Conservation (phyloP, 2,329 filamentous ascomycete genomes). For the Xylariaceae sp. region DNA sequence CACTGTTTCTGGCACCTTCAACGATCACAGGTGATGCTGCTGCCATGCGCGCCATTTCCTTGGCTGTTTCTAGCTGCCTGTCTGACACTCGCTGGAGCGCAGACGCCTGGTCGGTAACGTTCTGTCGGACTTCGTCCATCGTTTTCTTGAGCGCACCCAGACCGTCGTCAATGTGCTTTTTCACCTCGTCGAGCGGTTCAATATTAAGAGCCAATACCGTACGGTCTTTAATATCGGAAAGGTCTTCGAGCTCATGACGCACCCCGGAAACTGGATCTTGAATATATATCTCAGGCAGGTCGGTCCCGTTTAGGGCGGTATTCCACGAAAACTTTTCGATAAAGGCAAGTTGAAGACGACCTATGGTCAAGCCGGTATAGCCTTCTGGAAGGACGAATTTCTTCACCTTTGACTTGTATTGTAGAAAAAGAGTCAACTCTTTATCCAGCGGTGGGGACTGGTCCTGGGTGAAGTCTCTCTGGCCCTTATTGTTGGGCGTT, state of each 20-base stretch:
- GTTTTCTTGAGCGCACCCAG: slow-evolving; percentile 73
- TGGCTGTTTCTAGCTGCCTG: slow-evolving; percentile 81
- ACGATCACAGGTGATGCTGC: slow-evolving; percentile 43
- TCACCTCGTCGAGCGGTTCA: slow-evolving; percentile 91
- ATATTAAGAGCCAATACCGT: slow-evolving; percentile 94
- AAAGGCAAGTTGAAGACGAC: slow-evolving; percentile 86
- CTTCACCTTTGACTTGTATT: slow-evolving; percentile 96
- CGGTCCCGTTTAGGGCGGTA: slow-evolving; percentile 86
- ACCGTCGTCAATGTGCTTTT: slow-evolving; percentile 91
- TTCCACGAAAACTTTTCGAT: slow-evolving; percentile 99
- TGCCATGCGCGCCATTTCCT: slow-evolving; percentile 68
- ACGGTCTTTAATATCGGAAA: slow-evolving; percentile 88
- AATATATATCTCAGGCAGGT: slow-evolving; percentile 95
- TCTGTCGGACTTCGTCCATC: slow-evolving; percentile 80
- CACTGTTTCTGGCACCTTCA: slow-evolving; percentile 47
- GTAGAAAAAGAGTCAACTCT: slow-evolving; percentile 87
- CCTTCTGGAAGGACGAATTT: slow-evolving; percentile 89
- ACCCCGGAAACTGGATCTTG: slow-evolving; percentile 94
- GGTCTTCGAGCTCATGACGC: slow-evolving; percentile 92
- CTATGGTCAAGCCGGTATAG: slow-evolving; percentile 77
- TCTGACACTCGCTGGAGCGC: slow-evolving; percentile 85
- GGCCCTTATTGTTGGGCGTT: slow-evolving; percentile 45
- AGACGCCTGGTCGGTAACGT: slow-evolving; percentile 76
- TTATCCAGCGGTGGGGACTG: slow-evolving; percentile 71
- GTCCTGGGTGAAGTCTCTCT: slow-evolving; percentile 54